Evolutionary conservation across 2,329 filamentous ascomycete species (phyloP).

Genomic region (Cladosporium sp.): DNA sequence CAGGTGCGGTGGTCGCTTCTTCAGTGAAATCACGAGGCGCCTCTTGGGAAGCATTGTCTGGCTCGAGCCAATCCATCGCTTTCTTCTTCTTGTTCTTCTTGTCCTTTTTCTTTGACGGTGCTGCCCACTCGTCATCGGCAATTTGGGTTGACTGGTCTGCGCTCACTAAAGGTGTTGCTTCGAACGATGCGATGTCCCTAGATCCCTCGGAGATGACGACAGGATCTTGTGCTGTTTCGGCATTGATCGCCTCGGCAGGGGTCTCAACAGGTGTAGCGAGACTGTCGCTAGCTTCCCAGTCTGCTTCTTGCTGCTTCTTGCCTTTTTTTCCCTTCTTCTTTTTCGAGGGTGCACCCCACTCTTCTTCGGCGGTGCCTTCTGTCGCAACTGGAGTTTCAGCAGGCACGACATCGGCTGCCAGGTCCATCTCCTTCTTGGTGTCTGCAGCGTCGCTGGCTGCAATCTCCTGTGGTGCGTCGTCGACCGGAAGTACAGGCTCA

Average conservation of each 20-base stretch:
- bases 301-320: constrained; percentile 19
- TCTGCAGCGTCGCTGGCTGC: not conserved
- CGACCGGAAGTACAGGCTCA: not conserved
- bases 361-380: constrained; percentile 15
- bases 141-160: constrained; percentile 9
- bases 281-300: not conserved
- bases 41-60: not conserved
- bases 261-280: not conserved
- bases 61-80: constrained; percentile 1
- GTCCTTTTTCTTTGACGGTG: constrained; percentile 25
- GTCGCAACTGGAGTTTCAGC: not conserved
- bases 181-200: not conserved
- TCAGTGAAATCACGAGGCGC: not conserved
- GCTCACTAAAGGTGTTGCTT: constrained; percentile 14
- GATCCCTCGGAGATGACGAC: constrained; percentile 13
- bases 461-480: not conserved
- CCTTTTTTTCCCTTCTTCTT: constrained; percentile 25
- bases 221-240: constrained; percentile 2
- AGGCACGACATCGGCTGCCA: too few species aligned
- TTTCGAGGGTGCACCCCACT: constrained; percentile 19
- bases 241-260: not conserved
- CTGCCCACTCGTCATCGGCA: constrained; percentile 17
- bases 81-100: constrained; percentile 26
- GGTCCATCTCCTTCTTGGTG: not conserved
- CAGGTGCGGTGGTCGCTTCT: not conserved